Evolutionary conservation across 768 basidiomycete genomes (phyloP), one percentile per base, ranked within the genome.

Genomic region (Cystobasidium onofrii): DNA sequence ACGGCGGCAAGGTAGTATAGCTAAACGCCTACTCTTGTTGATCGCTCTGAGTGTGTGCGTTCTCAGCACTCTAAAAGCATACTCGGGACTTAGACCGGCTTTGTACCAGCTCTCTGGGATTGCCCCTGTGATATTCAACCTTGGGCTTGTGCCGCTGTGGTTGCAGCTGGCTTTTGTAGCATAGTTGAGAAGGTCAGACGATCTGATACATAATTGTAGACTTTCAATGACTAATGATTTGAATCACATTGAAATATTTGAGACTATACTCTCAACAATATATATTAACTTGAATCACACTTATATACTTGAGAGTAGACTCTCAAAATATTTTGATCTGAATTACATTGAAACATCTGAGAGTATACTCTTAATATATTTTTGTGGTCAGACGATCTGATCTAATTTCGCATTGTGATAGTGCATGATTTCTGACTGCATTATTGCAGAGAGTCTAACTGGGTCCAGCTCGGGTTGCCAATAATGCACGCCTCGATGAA

Each of bases 1-100:
- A 44, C 61, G 34, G 64, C 64, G 43, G 57, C 73, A 50, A 63
- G 74, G 64, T 50, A 57, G 64, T 64, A 20, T 6, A 17, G 27
- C 57, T 12, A 4, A 13, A 60, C 17, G 33, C 15, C 27, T 25
- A 15, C 6, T 25, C 6, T 9, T 60, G 3, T 17, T 29, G 4
- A 6, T 34, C 9, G 20, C 57, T 29, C 29, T 34, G 6, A 27
- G 13, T 2, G 23, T 20, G 25, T 27, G 29, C 25, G 57, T 60
- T 29, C 15, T 15, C 9, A 20, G 25, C 6, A 60, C 57, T 12
- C 10, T 60, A 15, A 4, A 27, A 12, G 6, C 27, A 2, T 60
- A 60, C 23, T 27, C 57, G 9, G 57, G 6, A 15, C 23, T 34
- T 4, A 60, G 29, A 17, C 33, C 57, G 12, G 15, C 17, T 23